These are phyloP conservation scores for Acanthamoeba sp. DNA, from an alignment of 208 protist species.

Conservation along the genomic window DNA sequence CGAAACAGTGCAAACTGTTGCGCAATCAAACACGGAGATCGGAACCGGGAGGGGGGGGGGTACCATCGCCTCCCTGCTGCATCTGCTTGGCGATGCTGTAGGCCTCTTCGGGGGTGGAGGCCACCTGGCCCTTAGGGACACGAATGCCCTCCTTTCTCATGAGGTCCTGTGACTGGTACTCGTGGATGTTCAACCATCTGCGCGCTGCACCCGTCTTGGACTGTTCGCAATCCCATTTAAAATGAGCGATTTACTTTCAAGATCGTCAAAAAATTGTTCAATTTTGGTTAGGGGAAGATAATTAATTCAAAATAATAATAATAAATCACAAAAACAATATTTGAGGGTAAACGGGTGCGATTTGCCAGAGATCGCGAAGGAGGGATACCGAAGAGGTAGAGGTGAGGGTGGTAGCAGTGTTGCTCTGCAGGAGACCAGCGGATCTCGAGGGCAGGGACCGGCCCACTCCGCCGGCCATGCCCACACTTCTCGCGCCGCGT, in stretches of 20 bases:
- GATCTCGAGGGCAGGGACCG: background rate
- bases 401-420: background rate
- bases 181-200: conserved; percentile 83
- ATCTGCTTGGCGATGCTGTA: conserved; percentile 69
- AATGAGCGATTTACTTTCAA: background rate
- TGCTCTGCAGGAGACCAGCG: background rate
- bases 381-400: background rate
- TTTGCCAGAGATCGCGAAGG: background rate
- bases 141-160: conserved; percentile 79
- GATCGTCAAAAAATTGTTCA: background rate
- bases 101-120: conserved; percentile 80
- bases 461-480: background rate
- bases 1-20: too few relatives aligned
- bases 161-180: conserved; percentile 82
- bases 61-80: background rate
- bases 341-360: background rate
- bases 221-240: background rate
- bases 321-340: background rate
- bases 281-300: background rate
- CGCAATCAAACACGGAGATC: background rate
- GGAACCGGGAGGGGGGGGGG: background rate
- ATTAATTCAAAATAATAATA: background rate
- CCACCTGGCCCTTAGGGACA: conserved; percentile 76
- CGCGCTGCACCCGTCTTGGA: background rate
- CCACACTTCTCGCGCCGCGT: background rate